Evolutionary conservation across 768 basidiomycete species (phyloP).

Genomic region (Phanerochaete carnosa): DNA sequence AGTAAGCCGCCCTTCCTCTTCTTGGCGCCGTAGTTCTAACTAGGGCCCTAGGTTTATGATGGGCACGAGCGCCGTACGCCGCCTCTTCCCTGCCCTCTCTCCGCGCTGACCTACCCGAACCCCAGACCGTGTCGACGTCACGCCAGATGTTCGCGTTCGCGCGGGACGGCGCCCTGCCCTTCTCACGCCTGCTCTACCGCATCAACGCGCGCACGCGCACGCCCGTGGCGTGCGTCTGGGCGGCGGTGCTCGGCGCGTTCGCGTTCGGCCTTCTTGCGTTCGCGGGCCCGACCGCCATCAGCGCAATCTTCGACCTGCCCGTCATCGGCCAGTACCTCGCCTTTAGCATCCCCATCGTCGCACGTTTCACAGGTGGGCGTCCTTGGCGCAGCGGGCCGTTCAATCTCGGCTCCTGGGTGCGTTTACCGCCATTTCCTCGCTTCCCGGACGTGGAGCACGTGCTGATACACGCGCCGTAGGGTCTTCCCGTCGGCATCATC

Average conservation of each 20-base stretch:
- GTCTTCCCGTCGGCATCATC: conserved; percentile 29
- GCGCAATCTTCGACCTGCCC: conserved; percentile 33
- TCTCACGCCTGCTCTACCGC: conserved; percentile 50
- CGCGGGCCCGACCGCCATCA: conserved; percentile 44
- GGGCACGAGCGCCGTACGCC: conserved; percentile 45
- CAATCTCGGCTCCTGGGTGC: conserved; percentile 28
- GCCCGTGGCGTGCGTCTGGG: conserved; percentile 61
- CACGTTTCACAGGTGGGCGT: conserved; percentile 27
- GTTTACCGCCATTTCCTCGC: conserved; percentile 4
- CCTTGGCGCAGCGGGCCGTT: conserved; percentile 33
- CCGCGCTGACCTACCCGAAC: neutral
- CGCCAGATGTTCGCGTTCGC: conserved; percentile 57
- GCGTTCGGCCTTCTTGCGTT: conserved; percentile 52
- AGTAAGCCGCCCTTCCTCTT: conserved; percentile 28
- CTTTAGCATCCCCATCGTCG: conserved; percentile 32
- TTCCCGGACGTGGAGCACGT: neutral
- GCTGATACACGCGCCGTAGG: conserved; percentile 12
- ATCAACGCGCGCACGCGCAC: conserved; percentile 50
- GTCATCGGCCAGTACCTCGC: conserved; percentile 25
- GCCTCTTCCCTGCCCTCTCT: neutral
- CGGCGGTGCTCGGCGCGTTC: conserved; percentile 34
- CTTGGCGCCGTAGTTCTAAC: neutral
- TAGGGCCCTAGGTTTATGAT: conserved; percentile 39
- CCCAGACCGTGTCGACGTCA: conserved; percentile 45
- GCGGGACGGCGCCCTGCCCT: conserved; percentile 60